A percentile compares a stretch with the other conserved stretches of the same genome.
Conservation (phyloP, 2,329 filamentous ascomycete species). For the Penicillium freii region DNA sequence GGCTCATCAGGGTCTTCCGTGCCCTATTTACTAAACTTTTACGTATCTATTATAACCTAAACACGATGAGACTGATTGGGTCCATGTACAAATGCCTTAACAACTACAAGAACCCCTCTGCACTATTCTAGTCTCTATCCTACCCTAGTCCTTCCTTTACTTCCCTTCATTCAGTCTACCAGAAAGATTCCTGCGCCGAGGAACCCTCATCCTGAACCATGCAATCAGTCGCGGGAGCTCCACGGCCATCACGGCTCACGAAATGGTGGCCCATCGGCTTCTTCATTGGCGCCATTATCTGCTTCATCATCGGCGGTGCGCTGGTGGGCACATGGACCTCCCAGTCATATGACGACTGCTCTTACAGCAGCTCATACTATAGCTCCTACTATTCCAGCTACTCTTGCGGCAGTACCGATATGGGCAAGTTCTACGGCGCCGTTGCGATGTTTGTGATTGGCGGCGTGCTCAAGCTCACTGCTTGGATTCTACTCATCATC, state of each 20-base stretch:
- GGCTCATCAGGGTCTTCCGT: background rate
- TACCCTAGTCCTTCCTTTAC: background rate
- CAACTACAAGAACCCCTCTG: background rate
- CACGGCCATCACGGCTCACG: background rate
- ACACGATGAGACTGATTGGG: background rate
- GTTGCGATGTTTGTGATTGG: slow-evolving; percentile 17
- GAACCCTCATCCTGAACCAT: background rate
- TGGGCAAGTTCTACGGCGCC: slow-evolving; percentile 15
- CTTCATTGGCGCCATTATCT: slow-evolving; percentile 18
- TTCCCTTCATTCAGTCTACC: background rate
- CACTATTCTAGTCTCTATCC: background rate
- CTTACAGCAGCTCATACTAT: slow-evolving; percentile 7
- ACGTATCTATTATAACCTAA: background rate
- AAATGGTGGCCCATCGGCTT: slow-evolving; percentile 22
- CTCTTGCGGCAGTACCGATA: slow-evolving; percentile 5
- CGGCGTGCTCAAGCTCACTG: slow-evolving; percentile 15
- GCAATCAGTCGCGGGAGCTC: background rate
- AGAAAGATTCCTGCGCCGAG: too few relatives aligned
- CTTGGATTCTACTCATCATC: slow-evolving; percentile 21
- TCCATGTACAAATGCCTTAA: background rate
- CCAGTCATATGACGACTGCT: slow-evolving; percentile 7
- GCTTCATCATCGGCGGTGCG: slow-evolving; percentile 21
- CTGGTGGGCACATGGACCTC: slow-evolving; percentile 15
- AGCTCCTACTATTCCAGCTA: slow-evolving; percentile 9
- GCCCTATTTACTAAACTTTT: background rate